phyloP scores from a whole-genome alignment of 2,329 filamentous ascomycete species.

The Colletotrichum agaves region DNA sequence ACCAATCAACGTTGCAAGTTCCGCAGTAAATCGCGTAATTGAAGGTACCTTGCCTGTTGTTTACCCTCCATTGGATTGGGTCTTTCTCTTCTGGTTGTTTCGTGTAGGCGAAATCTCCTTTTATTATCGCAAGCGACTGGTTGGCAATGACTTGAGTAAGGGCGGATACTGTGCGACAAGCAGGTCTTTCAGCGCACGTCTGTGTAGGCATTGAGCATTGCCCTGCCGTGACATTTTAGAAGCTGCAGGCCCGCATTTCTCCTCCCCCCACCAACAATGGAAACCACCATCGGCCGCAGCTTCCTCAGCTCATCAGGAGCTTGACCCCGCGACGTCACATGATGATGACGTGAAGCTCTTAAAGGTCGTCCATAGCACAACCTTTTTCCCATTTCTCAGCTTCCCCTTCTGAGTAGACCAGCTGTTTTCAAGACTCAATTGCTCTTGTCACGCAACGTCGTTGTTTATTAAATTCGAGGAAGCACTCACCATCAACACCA shows the following conservation, averaged over 20 bases:
- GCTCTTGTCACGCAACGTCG: neutral
- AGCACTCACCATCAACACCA: neutral
- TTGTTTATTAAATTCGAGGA: neutral
- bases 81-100: too few relatives aligned
- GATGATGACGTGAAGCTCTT: conserved; percentile 32
- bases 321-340: conserved; percentile 36
- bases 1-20: neutral
- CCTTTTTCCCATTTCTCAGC: neutral
- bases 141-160: too few relatives aligned
- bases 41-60: too few relatives aligned
- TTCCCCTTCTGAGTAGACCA: neutral
- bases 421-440: neutral
- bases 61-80: too few relatives aligned
- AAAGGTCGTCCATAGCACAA: neutral
- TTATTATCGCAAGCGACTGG: too few relatives aligned
- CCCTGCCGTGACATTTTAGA: too few relatives aligned
- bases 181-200: too few relatives aligned
- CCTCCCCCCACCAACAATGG: neutral
- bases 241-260: too few relatives aligned
- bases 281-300: neutral
- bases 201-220: too few relatives aligned
- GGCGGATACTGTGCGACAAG: too few relatives aligned
- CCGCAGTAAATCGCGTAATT: too few relatives aligned
- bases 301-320: conserved; percentile 15
- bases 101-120: too few relatives aligned